These are phyloP conservation scores for Chenopodium suecicum DNA, from an alignment of 148 eudicot genomes.

Conservation along the genomic window DNA sequence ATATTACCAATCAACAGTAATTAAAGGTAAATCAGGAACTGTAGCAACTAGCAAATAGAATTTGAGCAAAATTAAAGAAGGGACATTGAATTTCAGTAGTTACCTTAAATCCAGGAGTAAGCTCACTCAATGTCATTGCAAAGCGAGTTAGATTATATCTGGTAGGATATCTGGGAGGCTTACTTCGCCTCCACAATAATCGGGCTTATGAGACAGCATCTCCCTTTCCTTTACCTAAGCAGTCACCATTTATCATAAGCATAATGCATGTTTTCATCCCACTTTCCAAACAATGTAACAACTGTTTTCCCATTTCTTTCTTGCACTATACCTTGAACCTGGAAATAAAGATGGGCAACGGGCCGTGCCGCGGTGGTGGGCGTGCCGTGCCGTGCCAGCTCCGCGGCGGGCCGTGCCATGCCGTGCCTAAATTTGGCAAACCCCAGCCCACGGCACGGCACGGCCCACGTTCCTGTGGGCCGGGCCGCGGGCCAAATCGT, in stretches of 20 bases:
- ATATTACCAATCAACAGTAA: neutral
- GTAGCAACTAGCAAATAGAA: neutral
- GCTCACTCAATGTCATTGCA: conserved; percentile 91
- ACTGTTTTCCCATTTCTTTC: conserved; percentile 81
- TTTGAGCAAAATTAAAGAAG: neutral
- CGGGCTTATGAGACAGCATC: conserved; percentile 53
- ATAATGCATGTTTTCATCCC: conserved; percentile 98
- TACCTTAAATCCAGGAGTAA: conserved; percentile 82
- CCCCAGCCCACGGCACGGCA: too few relatives aligned
- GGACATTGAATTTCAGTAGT: neutral
- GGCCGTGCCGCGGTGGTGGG: too few relatives aligned
- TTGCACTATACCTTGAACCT: conserved; percentile 72
- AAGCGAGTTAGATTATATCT: conserved; percentile 93
- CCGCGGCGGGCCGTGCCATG: too few relatives aligned
- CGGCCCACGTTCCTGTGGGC: too few relatives aligned
- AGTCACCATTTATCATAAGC: conserved; percentile 54
- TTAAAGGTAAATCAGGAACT: neutral
- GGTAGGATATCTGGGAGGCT: conserved; percentile 71
- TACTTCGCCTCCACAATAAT: conserved; percentile 86
- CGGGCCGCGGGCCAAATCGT: too few relatives aligned
- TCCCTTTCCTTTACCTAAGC: conserved; percentile 74
- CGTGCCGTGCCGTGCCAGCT: too few relatives aligned
- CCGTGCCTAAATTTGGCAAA: too few relatives aligned
- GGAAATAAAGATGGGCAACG: too few relatives aligned
- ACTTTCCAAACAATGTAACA: conserved; percentile 86